Evolutionary conservation across 768 basidiomycete species (phyloP), one percentile per base, ranked within the genome.

Genomic region (Boletus coccyginus): DNA sequence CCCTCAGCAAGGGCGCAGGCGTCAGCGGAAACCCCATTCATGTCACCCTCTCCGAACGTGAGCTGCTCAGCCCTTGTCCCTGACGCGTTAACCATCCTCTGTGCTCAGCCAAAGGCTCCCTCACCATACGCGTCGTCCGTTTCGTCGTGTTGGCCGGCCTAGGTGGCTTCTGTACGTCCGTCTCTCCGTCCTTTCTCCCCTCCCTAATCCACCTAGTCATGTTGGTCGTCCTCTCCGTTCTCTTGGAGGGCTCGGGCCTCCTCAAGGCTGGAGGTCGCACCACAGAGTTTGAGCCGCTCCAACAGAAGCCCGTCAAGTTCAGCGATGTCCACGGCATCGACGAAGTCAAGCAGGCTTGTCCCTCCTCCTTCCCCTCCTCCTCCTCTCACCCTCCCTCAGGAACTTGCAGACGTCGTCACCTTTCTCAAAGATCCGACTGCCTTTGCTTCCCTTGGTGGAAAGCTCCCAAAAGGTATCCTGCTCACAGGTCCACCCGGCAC

Each of bases 281-380:
- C 57, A 74, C 86, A 29, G 87, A 95, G 63, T 98, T 94, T 65
- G 88, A 94, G 63, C 89, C 92, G 8, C 74, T 81, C 4, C 81
- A 88, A 68, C 90, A 87, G 32, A 92, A 90, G 64, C 78, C 84
- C 1, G 88, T 95, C 72, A 94, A 83, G 65, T 98, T 99, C 68
- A 86, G 83, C 59, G 97, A 99, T 72, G 94, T 99, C 7, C 95
- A 98, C 61, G 97, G 97, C 32, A 90, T 96, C 29, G 97, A 98
- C 63, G 97, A 99, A 73, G 97, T 91, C 36, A 98, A 98, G 73
- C 85, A 89, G 67, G 94, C 88, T 50, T 41, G 79, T 71, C n/a
- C 56, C n/a, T 31, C 33, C 21, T 50, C 41, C 38, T 52, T 42
- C 16, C 5, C 11, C 4, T 10, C 21, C 12, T 11, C 27, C 0